Conservation (phyloP, 78 protist genomes). For the Salpingoeca rosetta region DNA sequence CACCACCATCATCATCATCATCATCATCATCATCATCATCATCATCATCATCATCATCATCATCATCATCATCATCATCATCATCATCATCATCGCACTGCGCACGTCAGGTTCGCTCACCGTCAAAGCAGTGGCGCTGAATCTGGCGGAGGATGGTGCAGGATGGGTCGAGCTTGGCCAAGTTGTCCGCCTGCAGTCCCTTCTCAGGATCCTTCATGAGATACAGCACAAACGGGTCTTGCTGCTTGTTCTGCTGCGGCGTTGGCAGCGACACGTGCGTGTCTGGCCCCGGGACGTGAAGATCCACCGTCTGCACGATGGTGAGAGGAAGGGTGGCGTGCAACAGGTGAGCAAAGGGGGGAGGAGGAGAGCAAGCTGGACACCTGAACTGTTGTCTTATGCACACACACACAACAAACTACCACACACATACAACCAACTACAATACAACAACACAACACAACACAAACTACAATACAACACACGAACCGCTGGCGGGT, state of each 20-base stretch:
- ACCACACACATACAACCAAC: too few species aligned
- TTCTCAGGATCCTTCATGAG: neutral
- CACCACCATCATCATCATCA: too few species aligned
- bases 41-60: too few species aligned
- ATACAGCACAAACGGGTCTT: neutral
- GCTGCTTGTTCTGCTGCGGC: neutral
- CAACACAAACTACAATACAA: too few species aligned
- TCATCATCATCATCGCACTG: too few species aligned
- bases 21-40: too few species aligned
- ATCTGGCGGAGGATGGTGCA: neutral
- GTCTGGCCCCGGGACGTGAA: too few species aligned
- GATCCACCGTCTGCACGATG: too few species aligned
- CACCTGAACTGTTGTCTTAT: neutral
- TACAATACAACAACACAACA: too few species aligned
- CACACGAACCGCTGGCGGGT: neutral
- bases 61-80: too few species aligned
- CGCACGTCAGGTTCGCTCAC: too few species aligned
- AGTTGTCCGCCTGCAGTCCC: neutral
- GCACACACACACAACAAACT: too few species aligned
- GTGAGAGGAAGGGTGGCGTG: neutral
- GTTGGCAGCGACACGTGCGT: neutral
- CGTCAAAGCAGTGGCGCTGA: neutral
- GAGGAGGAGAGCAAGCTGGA: neutral
- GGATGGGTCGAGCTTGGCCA: neutral
- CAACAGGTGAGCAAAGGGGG: neutral